phyloP scores from a whole-genome alignment of 805 yeast genomes.

The Saturnispora diversa region DNA sequence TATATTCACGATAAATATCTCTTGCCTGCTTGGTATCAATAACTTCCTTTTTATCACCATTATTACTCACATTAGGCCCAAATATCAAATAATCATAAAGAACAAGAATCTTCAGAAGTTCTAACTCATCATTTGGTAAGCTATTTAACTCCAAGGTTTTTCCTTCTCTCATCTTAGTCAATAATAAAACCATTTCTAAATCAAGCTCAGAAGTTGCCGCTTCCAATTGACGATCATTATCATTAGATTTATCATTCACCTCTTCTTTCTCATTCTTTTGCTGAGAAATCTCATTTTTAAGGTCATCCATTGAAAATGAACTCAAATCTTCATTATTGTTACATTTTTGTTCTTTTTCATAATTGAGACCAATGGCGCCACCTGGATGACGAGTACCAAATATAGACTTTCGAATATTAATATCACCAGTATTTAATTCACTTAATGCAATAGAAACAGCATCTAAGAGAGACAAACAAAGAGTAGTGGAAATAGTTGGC shows the following conservation, averaged over 20 bases:
- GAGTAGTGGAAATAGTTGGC: constrained; percentile 78
- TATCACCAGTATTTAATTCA: constrained; percentile 56
- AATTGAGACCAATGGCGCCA: constrained; percentile 69
- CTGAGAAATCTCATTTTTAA: too few relatives aligned
- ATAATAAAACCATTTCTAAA: constrained; percentile 5
- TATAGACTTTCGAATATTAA: constrained; percentile 40
- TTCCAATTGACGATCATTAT: not conserved
- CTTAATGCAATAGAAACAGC: constrained; percentile 67
- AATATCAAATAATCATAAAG: too few relatives aligned
- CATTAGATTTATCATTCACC: not conserved
- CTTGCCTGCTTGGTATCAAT: too few relatives aligned
- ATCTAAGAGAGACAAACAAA: constrained; percentile 69
- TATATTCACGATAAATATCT: too few relatives aligned
- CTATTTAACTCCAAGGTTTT: constrained; percentile 19
- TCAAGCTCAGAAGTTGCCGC: too few relatives aligned
- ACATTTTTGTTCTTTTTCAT: constrained; percentile 9
- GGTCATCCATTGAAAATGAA: too few relatives aligned
- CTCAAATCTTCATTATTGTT: too few relatives aligned
- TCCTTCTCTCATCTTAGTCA: constrained; percentile 21
- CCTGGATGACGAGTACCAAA: constrained; percentile 83
- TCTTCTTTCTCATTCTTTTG: not conserved
- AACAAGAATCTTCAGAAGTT: too few relatives aligned
- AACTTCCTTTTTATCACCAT: too few relatives aligned
- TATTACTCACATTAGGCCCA: too few relatives aligned
- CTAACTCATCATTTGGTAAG: constrained; percentile 28